phyloP scores from a whole-genome alignment of 192 early-diverging fungal species.

The Coemansia sp. region DNA sequence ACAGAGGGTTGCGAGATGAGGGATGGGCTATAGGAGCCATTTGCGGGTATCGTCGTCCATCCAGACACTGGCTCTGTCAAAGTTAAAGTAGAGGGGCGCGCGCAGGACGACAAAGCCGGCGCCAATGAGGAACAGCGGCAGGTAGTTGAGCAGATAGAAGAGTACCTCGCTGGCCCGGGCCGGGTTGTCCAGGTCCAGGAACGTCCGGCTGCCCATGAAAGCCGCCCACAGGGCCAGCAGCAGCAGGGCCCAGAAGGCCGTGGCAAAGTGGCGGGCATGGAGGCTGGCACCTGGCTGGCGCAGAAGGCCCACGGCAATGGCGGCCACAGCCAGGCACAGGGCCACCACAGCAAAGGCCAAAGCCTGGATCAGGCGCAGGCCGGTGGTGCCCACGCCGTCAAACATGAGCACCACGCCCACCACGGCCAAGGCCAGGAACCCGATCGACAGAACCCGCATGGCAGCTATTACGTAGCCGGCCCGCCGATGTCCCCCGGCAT shows the following conservation, averaged over 20 bases:
- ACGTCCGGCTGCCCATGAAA: conserved; percentile 9
- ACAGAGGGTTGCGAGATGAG: too few species aligned
- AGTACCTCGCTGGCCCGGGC: conserved; percentile 12
- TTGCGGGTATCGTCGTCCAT: too few species aligned
- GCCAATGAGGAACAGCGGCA: conserved; percentile 16
- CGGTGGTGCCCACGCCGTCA: background rate
- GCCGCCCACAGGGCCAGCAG: conserved; percentile 20
- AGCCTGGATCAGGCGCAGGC: conserved; percentile 12
- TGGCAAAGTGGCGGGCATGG: conserved; percentile 11
- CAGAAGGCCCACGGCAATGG: background rate
- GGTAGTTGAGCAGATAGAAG: conserved; percentile 9
- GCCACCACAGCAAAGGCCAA: conserved; percentile 3
- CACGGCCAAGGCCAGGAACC: conserved; percentile 1
- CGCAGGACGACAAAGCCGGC: conserved; percentile 1
- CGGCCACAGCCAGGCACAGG: background rate
- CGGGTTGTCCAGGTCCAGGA: conserved; percentile 11
- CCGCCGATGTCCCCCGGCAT: background rate
- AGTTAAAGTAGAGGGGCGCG: conserved; percentile 26
- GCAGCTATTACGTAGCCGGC: background rate
- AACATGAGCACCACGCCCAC: conserved; percentile 20
- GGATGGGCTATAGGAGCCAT: too few species aligned
- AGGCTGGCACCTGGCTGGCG: background rate
- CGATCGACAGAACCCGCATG: conserved; percentile 7
- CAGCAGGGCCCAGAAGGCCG: background rate
- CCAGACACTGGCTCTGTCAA: conserved; percentile 26